Evolutionary conservation across 768 basidiomycete genomes (phyloP), one percentile per base, ranked within the genome.

Genomic region (Agrocybe pediades): DNA sequence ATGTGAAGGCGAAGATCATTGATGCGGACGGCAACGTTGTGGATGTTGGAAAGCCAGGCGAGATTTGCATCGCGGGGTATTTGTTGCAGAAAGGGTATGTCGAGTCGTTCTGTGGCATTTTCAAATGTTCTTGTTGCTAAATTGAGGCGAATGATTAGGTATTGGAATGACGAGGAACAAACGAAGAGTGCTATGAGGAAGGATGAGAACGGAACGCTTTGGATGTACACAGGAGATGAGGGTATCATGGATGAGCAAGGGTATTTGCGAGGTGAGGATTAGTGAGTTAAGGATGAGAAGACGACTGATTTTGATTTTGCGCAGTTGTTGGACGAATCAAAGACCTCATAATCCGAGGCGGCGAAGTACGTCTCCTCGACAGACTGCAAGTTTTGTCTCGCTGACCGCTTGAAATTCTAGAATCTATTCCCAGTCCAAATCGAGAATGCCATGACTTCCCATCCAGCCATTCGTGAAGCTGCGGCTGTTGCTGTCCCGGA

Each of bases 161-260:
- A 93, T 62, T 93, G 91, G 91, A 63, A 78, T 20, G 84, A 92
- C 59, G 78, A 82, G 40, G 81, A 79, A 39, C 90, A 90, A 61
- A 92, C 90, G 0, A 66, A 65, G 16, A 61, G 68, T 13, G 85
- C 77, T 2, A 87, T 86, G 82, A 77, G 76, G 51, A 68, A 65
- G 3, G 79, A 83, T 56, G 75, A 81, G 47, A 65, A 75, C 13
- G 85, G 82, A 17, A 79, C 71, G 3, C 60, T 87, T 29, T 93
- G 91, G 91, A 91, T 93, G 85, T 80, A 87, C 67, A 91, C 88
- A 0, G 91, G 91, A 1, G 91, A 94, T 63, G 82, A 91, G 61
- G 90, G 82, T 0, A 84, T 88, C 27, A 79, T 94, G 71, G 91
- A 94, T 59, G 81, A 86, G 48, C 86, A 93, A 49, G 91, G 91